Evolutionary conservation across 805 yeast genomes (phyloP).

Genomic region (Lachancea cidri): DNA sequence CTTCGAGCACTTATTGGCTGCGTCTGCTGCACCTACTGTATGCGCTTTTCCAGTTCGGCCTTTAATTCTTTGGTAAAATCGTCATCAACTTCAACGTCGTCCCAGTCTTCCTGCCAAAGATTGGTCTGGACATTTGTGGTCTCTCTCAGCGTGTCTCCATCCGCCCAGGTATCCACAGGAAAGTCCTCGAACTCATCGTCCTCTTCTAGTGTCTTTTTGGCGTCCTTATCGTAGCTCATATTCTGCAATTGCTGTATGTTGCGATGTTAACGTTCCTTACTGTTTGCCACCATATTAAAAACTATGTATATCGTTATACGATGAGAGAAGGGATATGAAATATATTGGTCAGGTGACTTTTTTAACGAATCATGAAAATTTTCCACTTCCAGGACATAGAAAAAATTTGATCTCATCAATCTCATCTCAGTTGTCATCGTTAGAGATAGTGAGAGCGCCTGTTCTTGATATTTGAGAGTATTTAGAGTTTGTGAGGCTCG

Average conservation of each 20-base stretch:
- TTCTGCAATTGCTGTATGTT: neutral
- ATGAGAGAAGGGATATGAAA: neutral
- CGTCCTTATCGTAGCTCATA: slow-evolving; percentile 6
- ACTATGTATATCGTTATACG: neutral
- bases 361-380: neutral
- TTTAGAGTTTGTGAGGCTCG: neutral
- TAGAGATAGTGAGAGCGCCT: neutral
- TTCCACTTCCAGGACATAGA: neutral
- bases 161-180: slow-evolving; percentile 87
- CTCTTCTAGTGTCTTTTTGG: slow-evolving; percentile 63
- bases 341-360: too few relatives aligned
- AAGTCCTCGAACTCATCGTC: slow-evolving; percentile 98
- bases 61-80: slow-evolving; percentile 74
- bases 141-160: slow-evolving; percentile 46
- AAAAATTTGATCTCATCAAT: slow-evolving; percentile 11
- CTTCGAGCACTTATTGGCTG: too few relatives aligned
- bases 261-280: neutral
- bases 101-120: slow-evolving; percentile 98
- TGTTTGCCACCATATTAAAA: slow-evolving; percentile 2
- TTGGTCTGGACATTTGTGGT: slow-evolving; percentile 44
- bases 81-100: slow-evolving; percentile 88
- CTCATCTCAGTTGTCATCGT: slow-evolving; percentile 8
- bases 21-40: slow-evolving; percentile 15
- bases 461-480: neutral
- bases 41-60: slow-evolving; percentile 36